Conservation (phyloP, 805 yeast species). For the Saccharomyces mikatae region DNA sequence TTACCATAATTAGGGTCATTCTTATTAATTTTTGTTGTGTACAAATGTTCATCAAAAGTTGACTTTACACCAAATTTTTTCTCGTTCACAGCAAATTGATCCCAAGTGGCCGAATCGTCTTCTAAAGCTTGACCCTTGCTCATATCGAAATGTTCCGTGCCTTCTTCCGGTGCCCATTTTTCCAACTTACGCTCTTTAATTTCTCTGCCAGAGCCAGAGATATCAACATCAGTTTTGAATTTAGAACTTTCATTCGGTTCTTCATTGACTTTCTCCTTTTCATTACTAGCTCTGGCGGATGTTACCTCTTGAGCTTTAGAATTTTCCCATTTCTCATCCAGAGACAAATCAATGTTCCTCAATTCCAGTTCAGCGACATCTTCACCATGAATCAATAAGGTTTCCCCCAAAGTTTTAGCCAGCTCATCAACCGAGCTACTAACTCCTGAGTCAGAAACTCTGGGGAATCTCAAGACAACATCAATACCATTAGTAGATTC, state of each 20-base stretch:
- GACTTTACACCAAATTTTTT: constrained; percentile 82
- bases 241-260: constrained; percentile 14
- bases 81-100: constrained; percentile 89
- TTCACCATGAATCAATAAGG: constrained; percentile 26
- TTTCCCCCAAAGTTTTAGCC: constrained; percentile 17
- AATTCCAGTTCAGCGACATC: constrained; percentile 37
- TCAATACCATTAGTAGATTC: constrained; percentile 42
- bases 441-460: constrained; percentile 31
- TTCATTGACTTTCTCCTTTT: constrained; percentile 6
- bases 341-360: constrained; percentile 23
- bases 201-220: constrained; percentile 42
- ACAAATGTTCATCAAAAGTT: constrained; percentile 71
- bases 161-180: constrained; percentile 74
- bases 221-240: constrained; percentile 83
- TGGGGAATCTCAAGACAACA: constrained; percentile 48
- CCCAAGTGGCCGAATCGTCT: constrained; percentile 51
- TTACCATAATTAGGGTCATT: constrained; percentile 64
- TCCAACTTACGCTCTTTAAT: constrained; percentile 65
- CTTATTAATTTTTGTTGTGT: constrained; percentile 71
- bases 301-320: constrained; percentile 6
- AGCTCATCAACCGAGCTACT: constrained; percentile 17
- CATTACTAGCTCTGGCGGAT: constrained; percentile 5
- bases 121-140: constrained; percentile 28
- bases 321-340: constrained; percentile 18
- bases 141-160: constrained; percentile 7